Base-by-base conservation (phyloP, 129 eudicot genomes). In the Mikania micrantha region DNA sequence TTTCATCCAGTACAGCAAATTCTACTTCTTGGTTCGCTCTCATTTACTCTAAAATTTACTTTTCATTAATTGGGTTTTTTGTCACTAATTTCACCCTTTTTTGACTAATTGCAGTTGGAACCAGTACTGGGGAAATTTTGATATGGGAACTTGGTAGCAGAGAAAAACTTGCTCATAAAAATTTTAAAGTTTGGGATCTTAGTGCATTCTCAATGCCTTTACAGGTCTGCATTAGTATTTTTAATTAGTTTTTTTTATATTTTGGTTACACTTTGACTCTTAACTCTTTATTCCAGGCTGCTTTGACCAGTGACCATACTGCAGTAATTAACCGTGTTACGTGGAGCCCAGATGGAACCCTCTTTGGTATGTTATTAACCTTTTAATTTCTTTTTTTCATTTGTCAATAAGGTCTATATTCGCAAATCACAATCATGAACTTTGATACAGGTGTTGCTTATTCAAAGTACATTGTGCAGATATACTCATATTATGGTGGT, bases 271-370 rank as follows among this genome's bases (percentile, higher is more conserved):
- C 24, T 15, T 74, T 54, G 69, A 67, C 69, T 4, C 4, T 45
- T 67, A 35, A 52, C 69, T 21, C n/a, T 66, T 53, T 28, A 56
- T 66, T 60, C 42, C 35, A 88, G 97, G 83, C 95, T 24, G 77
- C 95, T 78, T 61, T 90, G 74, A 38, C 82, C 57, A 82, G 69
- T 65, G 95, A 90, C 47, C 80, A 87, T 70, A 50, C 89, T 65
- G 91, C 97, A 60, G 80, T 91, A 39, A 40, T 87, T 22, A 90
- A 84, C 47, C 92, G 97, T 76, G 95, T 90, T 27, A 71, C 81
- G 31, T 90, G 97, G 97, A 87, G 90, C 64, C 91, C 95, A 61
- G 91, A 90, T 71, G 97, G 97, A 65, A 73, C 84, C 69, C 82
- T 90, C 15, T 87, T 82, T 77, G 97, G 97, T 90, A 84, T 58